Evolutionary conservation across 768 basidiomycete genomes (phyloP).

Genomic region (Boletus fagicola): DNA sequence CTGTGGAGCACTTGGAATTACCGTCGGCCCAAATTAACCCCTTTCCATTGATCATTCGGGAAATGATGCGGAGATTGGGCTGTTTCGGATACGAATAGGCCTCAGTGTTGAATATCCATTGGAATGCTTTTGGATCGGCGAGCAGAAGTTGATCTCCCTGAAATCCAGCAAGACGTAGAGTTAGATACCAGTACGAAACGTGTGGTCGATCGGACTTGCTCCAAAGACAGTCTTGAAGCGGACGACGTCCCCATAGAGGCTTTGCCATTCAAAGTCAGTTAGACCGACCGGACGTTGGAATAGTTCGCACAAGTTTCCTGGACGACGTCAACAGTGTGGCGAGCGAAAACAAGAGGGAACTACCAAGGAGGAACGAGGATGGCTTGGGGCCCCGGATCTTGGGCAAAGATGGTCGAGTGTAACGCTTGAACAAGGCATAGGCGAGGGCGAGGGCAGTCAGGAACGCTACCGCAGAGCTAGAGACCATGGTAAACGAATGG

Average conservation of each 20-base stretch:
- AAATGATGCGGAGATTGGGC: constrained; percentile 20
- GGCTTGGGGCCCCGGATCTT: constrained; percentile 21
- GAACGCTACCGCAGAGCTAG: background rate
- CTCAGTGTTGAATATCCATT: constrained; percentile 40
- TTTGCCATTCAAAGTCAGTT: constrained; percentile 32
- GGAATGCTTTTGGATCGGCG: constrained; percentile 47
- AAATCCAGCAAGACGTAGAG: constrained; percentile 6
- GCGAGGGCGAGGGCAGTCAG: constrained; percentile 10
- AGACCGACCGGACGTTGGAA: constrained; percentile 28
- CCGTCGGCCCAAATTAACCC: constrained; percentile 43
- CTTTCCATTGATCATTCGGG: constrained; percentile 27
- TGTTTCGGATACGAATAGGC: constrained; percentile 44
- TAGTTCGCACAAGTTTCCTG: constrained; percentile 32
- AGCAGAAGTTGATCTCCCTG: constrained; percentile 47
- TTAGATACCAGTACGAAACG: background rate
- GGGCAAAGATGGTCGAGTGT: constrained; percentile 10
- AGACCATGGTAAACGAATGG: constrained; percentile 11
- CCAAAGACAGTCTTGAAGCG: constrained; percentile 30
- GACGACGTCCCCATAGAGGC: constrained; percentile 29
- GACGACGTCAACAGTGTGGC: constrained; percentile 22
- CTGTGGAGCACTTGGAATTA: constrained; percentile 7
- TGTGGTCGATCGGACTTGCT: constrained; percentile 9
- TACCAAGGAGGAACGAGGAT: constrained; percentile 24
- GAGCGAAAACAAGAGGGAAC: background rate
- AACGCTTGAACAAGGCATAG: background rate